Evolutionary conservation across 257 asterid species (phyloP), one percentile per base, ranked within the genome.

Genomic region (Solanum pennellii): DNA sequence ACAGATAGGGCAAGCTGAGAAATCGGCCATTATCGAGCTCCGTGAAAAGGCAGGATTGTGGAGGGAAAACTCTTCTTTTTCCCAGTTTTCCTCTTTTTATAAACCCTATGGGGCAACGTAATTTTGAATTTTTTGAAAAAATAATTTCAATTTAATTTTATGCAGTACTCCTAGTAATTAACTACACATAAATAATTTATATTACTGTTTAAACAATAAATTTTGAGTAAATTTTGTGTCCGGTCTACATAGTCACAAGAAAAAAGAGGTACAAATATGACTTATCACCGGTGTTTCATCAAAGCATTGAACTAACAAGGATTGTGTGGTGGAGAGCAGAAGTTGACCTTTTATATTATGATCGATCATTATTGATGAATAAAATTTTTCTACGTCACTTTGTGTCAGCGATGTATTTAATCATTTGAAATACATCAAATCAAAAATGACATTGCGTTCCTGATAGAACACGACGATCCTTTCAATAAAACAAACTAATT

Each of bases 1-100:
- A 84, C 93, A 91, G 52, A 90, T 21, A 16, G 92, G 93, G 80
- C 93, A 91, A 83, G 37, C 66, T n/a, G 89, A 71, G 35, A 42
- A 86, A 39, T 90, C 76, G 23, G 75, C 88, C 92, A 90, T 89
- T 74, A 44, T 15, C 20, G 73, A 85, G 42, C 77, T 60, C 35
- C 47, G 25, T 41, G 15, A 15, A 27, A 9, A 45, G 9, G 39
- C 27, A 45, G 66, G 62, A 79, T 5, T 25, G 27, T 16, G 84
- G 42, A 27, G 66, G 66, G 25, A 47, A 47, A 31, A 9, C 35
- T 23, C 35, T 42, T 42, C 18, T 39, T 29, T 39, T 37, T 74
- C 10, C 9, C 52, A 3, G 5, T 37, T 73, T 73, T 9, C 47
- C 16, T 6, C 9, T 21, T 39, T 23, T 23, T n/a, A 66, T 66